A percentile compares a stretch with the other conserved stretches of the same genome.
Conservation (phyloP, 306 rosid genomes). For the Inga oerstediana region DNA sequence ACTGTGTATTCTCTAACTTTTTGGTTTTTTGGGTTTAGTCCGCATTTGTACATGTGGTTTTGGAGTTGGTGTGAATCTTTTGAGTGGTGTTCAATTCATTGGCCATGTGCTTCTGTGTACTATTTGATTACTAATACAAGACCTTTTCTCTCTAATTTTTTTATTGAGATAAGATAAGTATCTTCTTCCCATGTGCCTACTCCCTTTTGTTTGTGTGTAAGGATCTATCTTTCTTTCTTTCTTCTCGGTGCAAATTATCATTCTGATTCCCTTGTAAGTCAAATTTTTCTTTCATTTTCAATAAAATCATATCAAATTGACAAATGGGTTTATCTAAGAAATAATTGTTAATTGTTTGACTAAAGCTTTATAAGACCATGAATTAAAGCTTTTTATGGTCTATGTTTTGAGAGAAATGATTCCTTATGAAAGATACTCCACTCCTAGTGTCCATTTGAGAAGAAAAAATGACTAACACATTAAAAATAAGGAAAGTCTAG, state of each 20-base stretch:
- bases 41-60: slow-evolving; percentile 13
- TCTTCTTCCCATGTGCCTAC: slow-evolving; percentile 52
- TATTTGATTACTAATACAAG: slow-evolving; percentile 25
- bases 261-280: background rate
- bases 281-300: background rate
- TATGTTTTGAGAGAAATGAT: background rate
- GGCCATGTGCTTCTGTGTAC: slow-evolving; percentile 56
- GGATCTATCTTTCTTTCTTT: background rate
- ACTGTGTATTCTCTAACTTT: slow-evolving; percentile 36
- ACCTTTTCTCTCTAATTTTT: slow-evolving; percentile 15
- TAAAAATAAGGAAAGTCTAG: too few relatives aligned
- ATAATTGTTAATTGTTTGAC: background rate
- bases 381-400: background rate
- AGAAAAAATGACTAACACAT: too few relatives aligned
- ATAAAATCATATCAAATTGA: background rate
- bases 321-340: background rate
- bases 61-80: slow-evolving; percentile 58
- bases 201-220: slow-evolving; percentile 11
- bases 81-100: slow-evolving; percentile 52
- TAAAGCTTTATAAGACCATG: background rate
- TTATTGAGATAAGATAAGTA: slow-evolving; percentile 37
- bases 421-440: background rate
- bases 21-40: slow-evolving; percentile 34
- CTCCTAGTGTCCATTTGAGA: too few relatives aligned
- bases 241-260: background rate